Conservation (phyloP, 2,329 filamentous ascomycete genomes). For the Cordyceps farinosa region DNA sequence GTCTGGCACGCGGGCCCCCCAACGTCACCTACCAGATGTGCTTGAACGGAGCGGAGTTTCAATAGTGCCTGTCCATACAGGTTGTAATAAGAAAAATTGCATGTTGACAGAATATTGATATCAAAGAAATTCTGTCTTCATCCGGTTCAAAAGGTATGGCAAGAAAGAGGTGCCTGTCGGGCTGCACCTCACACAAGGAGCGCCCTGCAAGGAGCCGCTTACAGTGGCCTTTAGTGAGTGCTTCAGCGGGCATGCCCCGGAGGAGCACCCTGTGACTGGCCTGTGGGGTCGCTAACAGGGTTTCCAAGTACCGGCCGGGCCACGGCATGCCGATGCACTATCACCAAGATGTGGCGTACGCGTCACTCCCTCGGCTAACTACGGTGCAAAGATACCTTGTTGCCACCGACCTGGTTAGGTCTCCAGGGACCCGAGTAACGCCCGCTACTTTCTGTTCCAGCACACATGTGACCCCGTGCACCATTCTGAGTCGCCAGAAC, state of each 20-base stretch:
- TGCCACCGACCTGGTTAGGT: not conserved
- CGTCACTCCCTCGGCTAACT: not conserved
- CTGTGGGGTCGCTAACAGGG: not conserved
- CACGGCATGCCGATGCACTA: not conserved
- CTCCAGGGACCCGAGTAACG: not conserved
- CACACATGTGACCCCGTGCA: not conserved
- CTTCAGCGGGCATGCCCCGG: too few species aligned
- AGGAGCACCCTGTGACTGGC: not conserved
- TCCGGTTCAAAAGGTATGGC: too few species aligned
- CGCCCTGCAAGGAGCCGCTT: not conserved
- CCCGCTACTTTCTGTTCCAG: not conserved
- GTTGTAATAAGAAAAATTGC: too few species aligned
- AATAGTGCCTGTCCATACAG: too few species aligned
- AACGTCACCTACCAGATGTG: not conserved
- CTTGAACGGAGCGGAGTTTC: too few species aligned
- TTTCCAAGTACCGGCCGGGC: not conserved
- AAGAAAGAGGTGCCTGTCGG: too few species aligned
- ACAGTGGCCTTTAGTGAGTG: not conserved
- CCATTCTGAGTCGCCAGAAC: too few species aligned
- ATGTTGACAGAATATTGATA: too few species aligned
- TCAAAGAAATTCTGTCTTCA: too few species aligned
- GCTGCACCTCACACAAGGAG: not conserved
- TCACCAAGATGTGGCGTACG: not conserved
- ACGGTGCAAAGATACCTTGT: not conserved
- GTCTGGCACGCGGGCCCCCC: constrained; percentile 8